These are phyloP conservation scores for Perkinsus olseni DNA, from an alignment of 169 alveolate genomes.

Conservation along the genomic window DNA sequence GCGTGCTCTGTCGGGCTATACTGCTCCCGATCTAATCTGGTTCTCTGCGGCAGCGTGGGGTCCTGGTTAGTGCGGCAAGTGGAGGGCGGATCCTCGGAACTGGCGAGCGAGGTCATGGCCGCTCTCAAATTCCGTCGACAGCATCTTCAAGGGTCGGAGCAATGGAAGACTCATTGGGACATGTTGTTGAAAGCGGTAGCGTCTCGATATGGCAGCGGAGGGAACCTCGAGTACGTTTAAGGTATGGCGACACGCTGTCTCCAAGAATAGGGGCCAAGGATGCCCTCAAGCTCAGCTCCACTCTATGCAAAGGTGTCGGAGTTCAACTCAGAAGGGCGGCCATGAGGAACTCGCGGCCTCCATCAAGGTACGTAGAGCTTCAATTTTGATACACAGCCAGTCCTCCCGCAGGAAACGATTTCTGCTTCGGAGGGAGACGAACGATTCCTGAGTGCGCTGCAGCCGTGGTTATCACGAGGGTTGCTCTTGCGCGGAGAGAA, in stretches of 20 bases:
- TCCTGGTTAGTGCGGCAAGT: background rate
- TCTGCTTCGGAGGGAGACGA: background rate
- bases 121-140: background rate
- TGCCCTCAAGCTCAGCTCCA: background rate
- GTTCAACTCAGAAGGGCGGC: background rate
- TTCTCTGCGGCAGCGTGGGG: background rate
- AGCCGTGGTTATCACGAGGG: background rate
- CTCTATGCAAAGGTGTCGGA: background rate
- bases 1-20: background rate
- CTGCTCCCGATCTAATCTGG: background rate
- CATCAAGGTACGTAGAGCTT: background rate
- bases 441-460: background rate
- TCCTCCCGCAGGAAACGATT: background rate
- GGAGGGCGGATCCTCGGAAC: background rate
- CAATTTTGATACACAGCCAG: background rate
- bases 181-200: background rate
- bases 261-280: background rate
- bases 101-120: background rate
- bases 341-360: background rate
- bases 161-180: background rate
- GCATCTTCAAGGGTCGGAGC: background rate
- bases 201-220: background rate
- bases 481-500: background rate
- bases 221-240: background rate
- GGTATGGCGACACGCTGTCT: background rate